Evolutionary conservation across 805 yeast genomes (phyloP).

Genomic region (Cyberlindnera samutprakarnensis): DNA sequence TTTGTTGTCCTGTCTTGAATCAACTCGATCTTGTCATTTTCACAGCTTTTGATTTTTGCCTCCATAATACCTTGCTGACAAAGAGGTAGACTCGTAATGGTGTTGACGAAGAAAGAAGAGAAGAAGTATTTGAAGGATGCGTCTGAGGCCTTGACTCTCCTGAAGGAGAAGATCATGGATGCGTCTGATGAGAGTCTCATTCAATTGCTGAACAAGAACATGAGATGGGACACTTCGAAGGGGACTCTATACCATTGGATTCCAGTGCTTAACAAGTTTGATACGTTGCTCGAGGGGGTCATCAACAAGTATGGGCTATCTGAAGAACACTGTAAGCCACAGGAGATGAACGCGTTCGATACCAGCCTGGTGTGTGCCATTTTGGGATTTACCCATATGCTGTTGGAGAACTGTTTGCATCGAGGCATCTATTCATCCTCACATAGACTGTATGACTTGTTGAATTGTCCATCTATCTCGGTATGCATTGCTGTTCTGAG

Average conservation of each 20-base stretch:
- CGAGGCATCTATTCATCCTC: constrained; percentile 61
- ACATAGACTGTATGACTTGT: constrained; percentile 49
- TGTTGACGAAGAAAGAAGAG: constrained; percentile 22
- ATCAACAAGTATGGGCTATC: constrained; percentile 47
- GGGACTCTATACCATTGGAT: constrained; percentile 75
- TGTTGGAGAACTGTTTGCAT: constrained; percentile 64
- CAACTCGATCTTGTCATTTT: no score
- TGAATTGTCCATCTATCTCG: constrained; percentile 51
- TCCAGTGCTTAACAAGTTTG: constrained; percentile 67
- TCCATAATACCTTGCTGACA: no score
- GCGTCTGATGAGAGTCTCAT: constrained; percentile 36
- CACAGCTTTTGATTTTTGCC: no score
- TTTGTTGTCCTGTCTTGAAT: no score
- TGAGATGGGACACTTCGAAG: constrained; percentile 53
- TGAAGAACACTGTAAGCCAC: constrained; percentile 38
- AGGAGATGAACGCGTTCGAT: constrained; percentile 38
- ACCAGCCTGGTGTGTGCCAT: constrained; percentile 41
- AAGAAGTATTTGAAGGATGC: constrained; percentile 16
- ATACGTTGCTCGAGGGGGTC: constrained; percentile 48
- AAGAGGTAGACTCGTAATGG: no score
- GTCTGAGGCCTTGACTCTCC: constrained; percentile 26
- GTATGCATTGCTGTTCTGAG: constrained; percentile 55
- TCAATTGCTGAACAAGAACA: constrained; percentile 27
- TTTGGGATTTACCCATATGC: constrained; percentile 50
- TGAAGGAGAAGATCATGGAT: constrained; percentile 31